Conservation (phyloP, 352 stramenopile genomes). For the Pythium aphanidermatum region DNA sequence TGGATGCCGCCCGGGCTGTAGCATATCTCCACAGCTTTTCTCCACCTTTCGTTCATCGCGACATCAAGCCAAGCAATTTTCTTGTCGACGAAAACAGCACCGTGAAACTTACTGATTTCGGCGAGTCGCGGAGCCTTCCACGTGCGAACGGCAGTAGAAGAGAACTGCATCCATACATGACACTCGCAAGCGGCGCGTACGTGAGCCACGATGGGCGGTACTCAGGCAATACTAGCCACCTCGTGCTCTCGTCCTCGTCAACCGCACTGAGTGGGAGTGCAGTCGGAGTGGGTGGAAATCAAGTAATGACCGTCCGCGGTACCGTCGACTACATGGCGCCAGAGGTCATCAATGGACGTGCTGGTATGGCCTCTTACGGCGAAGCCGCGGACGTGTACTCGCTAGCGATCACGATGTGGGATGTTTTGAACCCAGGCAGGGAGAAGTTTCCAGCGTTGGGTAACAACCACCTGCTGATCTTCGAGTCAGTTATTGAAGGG, state of each 20-base stretch:
- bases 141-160: not conserved
- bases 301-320: conserved; percentile 16
- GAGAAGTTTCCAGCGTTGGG: conserved; percentile 37
- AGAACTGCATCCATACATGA: conserved; percentile 14
- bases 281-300: not conserved
- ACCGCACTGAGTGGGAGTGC: too few relatives aligned
- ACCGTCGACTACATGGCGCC: conserved; percentile 81
- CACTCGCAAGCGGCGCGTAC: conserved; percentile 7
- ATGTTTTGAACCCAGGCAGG: conserved; percentile 43
- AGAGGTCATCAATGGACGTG: conserved; percentile 67
- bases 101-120: conserved; percentile 33
- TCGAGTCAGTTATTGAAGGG: conserved; percentile 39
- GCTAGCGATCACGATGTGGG: conserved; percentile 72
- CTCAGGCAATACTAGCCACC: conserved; percentile 1
- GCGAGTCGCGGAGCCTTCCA: conserved; percentile 26
- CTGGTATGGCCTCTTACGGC: conserved; percentile 42
- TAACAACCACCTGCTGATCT: conserved; percentile 48
- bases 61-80: conserved; percentile 81
- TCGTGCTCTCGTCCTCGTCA: not conserved
- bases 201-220: conserved; percentile 7
- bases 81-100: conserved; percentile 26
- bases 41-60: conserved; percentile 53
- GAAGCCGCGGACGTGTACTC: conserved; percentile 75
- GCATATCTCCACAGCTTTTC: conserved; percentile 71
- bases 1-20: conserved; percentile 45